Conservation (phyloP, 345 rosid species). For the Geranium rotundifolium region DNA sequence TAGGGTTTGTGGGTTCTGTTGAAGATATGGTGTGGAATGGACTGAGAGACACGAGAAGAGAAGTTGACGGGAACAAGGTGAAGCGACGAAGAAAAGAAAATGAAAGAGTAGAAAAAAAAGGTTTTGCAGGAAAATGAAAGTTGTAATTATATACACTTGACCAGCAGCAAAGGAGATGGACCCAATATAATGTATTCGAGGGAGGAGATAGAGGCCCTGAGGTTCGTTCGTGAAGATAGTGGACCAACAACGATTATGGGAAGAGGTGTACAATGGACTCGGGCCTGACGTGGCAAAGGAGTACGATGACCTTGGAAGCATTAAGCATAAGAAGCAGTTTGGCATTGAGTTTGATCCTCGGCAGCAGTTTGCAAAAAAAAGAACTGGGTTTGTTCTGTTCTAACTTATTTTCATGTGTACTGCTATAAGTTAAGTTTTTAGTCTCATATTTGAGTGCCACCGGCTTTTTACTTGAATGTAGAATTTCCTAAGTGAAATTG, state of each 20-base stretch:
- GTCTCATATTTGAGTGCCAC: background rate
- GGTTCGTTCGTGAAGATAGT: slow-evolving; percentile 44
- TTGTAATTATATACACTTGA: slow-evolving; percentile 5
- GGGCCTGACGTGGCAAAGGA: slow-evolving; percentile 34
- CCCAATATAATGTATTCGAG: slow-evolving; percentile 33
- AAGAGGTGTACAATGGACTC: slow-evolving; percentile 37
- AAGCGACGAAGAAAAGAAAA: slow-evolving; percentile 32
- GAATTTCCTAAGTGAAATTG: no score
- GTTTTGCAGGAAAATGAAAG: slow-evolving; percentile 12
- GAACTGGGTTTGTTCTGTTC: slow-evolving; percentile 23
- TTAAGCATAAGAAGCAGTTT: slow-evolving; percentile 31
- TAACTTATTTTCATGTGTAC: background rate
- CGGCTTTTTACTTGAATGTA: background rate
- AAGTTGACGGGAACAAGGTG: slow-evolving; percentile 28
- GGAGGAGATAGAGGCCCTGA: slow-evolving; percentile 60
- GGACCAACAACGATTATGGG: slow-evolving; percentile 60
- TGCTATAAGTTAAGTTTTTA: background rate
- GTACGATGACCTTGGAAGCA: slow-evolving; percentile 37
- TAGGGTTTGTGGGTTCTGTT: slow-evolving; percentile 9
- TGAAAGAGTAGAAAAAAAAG: slow-evolving; percentile 19
- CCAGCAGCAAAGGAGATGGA: slow-evolving; percentile 6
- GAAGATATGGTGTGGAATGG: slow-evolving; percentile 4
- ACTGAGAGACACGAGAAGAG: slow-evolving; percentile 17
- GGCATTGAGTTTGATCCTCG: slow-evolving; percentile 17
- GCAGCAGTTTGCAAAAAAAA: slow-evolving; percentile 11